Evolutionary conservation across 148 eudicot species (phyloP), one percentile per base, ranked within the genome.

Genomic region (Fallopia convolvulus): DNA sequence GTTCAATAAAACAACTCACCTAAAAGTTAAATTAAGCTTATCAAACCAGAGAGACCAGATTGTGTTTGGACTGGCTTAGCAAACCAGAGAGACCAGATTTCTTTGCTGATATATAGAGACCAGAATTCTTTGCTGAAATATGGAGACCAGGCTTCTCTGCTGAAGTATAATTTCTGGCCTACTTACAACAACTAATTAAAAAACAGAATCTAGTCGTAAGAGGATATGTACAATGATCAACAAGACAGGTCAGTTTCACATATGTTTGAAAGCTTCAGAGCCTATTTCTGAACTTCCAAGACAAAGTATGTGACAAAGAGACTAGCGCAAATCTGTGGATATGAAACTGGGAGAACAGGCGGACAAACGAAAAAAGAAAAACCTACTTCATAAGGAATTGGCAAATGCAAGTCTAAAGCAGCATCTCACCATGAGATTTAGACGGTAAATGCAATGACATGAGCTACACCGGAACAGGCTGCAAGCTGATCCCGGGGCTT

Each of bases 161-260:
- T 65, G 70, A 65, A 65, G 33, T 32, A 21, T 23, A 65, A 30
- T 11, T 65, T 65, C 70, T 65, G 18, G 70, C 40, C 39, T 65
- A 65, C 41, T 12, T 12, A 32, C 68, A 60, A 26, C 18, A 65
- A 30, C 17, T 11, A 32, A 12, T 65, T 30, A 68, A 68, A 36
- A 30, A 68, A 39, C 46, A 68, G 20, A 68, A 68, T 68, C 20
- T 68, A 21, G 65, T 58, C 36, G 72, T 36, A 68, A 11, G 41
- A 68, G 44, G 42, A 68, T 68, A 68, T 68, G 72, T 68, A 68
- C 72, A 68, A 68, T 17, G 72, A 68, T 36, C 72, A 68, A 68
- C 72, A 68, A 36, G 70, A 65, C 18, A 65, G 8, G 70, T 30
- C 70, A 12, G n/a, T 65, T 65, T 10, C 70, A 65, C 70, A 65